Conservation (phyloP, 2,329 filamentous ascomycete species). For the Mollisiaceae sp. region DNA sequence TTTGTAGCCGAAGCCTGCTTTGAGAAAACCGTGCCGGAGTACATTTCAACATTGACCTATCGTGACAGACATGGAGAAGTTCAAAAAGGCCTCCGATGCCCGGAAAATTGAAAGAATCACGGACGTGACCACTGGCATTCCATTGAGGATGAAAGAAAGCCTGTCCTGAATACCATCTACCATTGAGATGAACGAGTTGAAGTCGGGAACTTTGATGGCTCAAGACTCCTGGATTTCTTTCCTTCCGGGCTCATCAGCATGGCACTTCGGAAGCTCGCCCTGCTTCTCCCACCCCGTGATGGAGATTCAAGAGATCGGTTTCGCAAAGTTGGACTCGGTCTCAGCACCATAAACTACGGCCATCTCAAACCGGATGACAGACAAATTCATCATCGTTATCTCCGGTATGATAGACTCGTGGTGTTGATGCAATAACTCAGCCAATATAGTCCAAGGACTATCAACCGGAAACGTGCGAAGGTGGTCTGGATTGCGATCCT, state of each 20-base stretch:
- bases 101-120: slow-evolving; percentile 41
- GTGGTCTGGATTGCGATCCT: background rate
- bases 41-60: slow-evolving; percentile 6
- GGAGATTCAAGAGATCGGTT: slow-evolving; percentile 9
- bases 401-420: slow-evolving; percentile 50
- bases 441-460: slow-evolving; percentile 42
- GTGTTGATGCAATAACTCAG: slow-evolving; percentile 51
- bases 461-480: slow-evolving; percentile 46
- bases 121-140: slow-evolving; percentile 48
- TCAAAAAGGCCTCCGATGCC: slow-evolving; percentile 31
- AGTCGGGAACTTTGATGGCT: background rate
- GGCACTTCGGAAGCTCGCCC: slow-evolving; percentile 44
- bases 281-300: slow-evolving; percentile 43
- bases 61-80: slow-evolving; percentile 16
- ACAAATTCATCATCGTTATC: slow-evolving; percentile 43
- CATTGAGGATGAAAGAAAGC: slow-evolving; percentile 44
- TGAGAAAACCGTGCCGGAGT: background rate
- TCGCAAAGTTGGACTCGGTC: slow-evolving; percentile 6
- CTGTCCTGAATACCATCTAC: slow-evolving; percentile 13
- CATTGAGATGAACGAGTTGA: slow-evolving; percentile 7
- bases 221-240: slow-evolving; percentile 3
- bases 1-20: background rate
- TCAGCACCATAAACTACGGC: slow-evolving; percentile 32
- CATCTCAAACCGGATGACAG: slow-evolving; percentile 43
- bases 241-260: slow-evolving; percentile 26